Base-by-base conservation (phyloP, 306 rosid genomes). In the Elaeagnus macrophylla region DNA sequence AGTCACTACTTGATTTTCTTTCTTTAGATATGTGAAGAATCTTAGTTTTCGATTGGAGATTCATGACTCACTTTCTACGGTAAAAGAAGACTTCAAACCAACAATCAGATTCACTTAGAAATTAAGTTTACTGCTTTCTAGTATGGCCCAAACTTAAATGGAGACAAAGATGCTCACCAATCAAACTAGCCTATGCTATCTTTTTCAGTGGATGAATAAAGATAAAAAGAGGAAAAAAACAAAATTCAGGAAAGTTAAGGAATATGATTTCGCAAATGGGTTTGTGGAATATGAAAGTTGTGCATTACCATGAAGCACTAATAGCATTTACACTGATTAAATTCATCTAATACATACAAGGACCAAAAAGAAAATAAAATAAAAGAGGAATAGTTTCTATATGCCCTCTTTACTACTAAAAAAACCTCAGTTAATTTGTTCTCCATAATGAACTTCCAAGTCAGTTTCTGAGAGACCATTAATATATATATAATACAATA, bases 11-110 rank as follows among this genome's bases (percentile, higher is more conserved):
- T 2, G 3, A 25, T 25, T 25, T 25, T 25, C 32, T 25, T 25
- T 25, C 32, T 2, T 25, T 25, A 25, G 3, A 25, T 25, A 25
- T 25, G 32, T 2, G 32, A 25, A 25, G 32, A 5, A 25, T 25
- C 32, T 2, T 25, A 25, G 4, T 25, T 25, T 25, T 25, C 32
- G 64, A 77, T 85, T 71, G 90, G 86, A 75, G 67, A 44, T 59
- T 82, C 76, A 62, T 64, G 62, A 66, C 67, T 75, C 85, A 78
- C 88, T 65, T 66, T 70, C 69, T 51, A 73, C 51, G 72, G 82
- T 77, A 73, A 77, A 69, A 72, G 64, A 64, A 25, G 32, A 25
- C 32, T 25, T 25, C 4, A 3, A 25, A 25, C 32, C 32, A 25
- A 25, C 32, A 25, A 25, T 25, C 32, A 25, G 32, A 25, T 25